Base-by-base conservation (phyloP, 2,329 filamentous ascomycete genomes). In the Talaromyces sp. region DNA sequence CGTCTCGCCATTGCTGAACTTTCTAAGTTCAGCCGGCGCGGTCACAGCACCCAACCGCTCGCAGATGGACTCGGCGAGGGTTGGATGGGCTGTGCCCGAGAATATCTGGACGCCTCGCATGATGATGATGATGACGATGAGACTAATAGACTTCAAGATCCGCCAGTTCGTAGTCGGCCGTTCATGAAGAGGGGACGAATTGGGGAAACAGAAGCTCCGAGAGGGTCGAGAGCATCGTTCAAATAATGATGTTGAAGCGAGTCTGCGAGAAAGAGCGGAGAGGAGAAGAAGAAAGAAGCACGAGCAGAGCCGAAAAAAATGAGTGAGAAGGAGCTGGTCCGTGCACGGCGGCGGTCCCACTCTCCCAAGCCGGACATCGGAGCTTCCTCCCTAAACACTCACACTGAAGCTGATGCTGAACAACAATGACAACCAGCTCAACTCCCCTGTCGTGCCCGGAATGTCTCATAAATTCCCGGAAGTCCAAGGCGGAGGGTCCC, bases 401-500 rank as follows among this genome's bases (percentile, higher is more conserved):
- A 33, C 52, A 7, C 52, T 54, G 36, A 40, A n/a, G 36, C 36
- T n/a, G 36, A 14, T 51, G 18, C 28, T 33, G 27, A 16, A 31
- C 5, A 31, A 12, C 27, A n/a, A 57, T 42, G 31, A 47, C 40
- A 14, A 30, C 6, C 28, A 31, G 10, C 16, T 31, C 40, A 23
- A 23, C 23, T 31, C 9, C 1, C 18, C 6, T 6, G n/a, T 47
- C 9, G 23, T 23, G 18, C 23, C 12, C 51, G 53, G 31, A 8
- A 84, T 84, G 82, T 74, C 80, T 58, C 71, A 74, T 12, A 73
- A 84, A 57, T 97, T 90, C 72, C 92, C 93, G 61, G 82, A 89
- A 65, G 86, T 98, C 31, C 88, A 97, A 77, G 91, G 92, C 61
- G 94, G 94, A 57, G 95, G 93, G 63, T 98, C 94, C 64, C 80